Evolutionary conservation across 306 rosid genomes (phyloP), one percentile per base, ranked within the genome.

Genomic region (Luffa acutangula): DNA sequence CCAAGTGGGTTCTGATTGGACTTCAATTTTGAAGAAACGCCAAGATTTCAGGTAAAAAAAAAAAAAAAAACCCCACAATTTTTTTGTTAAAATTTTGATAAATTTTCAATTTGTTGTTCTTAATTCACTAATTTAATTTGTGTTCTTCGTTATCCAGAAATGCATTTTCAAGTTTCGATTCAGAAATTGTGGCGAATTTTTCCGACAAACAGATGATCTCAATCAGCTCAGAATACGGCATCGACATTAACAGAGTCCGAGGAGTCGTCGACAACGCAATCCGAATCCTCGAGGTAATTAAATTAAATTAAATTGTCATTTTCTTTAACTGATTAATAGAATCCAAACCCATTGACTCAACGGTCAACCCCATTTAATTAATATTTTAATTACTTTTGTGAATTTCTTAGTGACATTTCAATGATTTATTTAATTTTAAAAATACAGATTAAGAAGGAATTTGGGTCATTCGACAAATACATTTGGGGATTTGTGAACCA

Each of bases 1-100:
- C 77, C 99, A 96, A 82, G 99, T 96, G 85, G 99, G 98, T 81
- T 96, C 97, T 56, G 99, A 93, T 81, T 96, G 99, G 99, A 96
- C 98, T 80, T 88, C 97, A 79, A 96, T 91, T 78, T 85, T 96
- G 84, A 96, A 93, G 88, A 93, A 89, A 89, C 97, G 99, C 53
- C 91, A 80, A 80, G 88, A 91, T 80, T 91, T 91, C 88, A 91
- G 97, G 97, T 90, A 77, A 9, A 79, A 15, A 71, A 15, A 9
- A n/a, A 9, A 25, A 25, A 25, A 25, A 25, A 25, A 25, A 25
- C 0, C 0, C 31, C 31, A 25, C 31, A 25, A 25, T 25, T 25
- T 25, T 25, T 25, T 25, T 25, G 31, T 25, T 25, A 25, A 25
- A 25, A 25, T 25, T 25, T 25, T 25, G 31, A 25, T 25, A 25